Conservation (phyloP, 805 yeast species). For the Cyberlindnera lachancei region DNA sequence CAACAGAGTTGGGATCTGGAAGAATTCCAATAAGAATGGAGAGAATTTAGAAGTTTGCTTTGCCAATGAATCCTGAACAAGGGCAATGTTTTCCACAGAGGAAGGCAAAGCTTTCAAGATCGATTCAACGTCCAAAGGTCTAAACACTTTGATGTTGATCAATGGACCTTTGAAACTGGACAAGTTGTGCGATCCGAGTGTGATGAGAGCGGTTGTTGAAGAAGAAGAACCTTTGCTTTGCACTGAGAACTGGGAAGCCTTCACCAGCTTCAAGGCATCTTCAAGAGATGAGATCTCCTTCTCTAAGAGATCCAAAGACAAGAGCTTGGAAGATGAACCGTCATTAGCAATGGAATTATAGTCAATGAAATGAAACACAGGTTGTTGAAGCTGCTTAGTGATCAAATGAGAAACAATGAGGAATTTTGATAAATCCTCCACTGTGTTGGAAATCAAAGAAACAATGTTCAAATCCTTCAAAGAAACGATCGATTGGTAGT, state of each 20-base stretch:
- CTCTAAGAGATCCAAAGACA: constrained; percentile 12
- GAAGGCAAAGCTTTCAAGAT: constrained; percentile 39
- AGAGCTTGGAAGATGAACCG: constrained; percentile 5
- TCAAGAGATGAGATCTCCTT: constrained; percentile 24
- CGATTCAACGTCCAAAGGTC: constrained; percentile 36
- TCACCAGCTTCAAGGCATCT: constrained; percentile 25
- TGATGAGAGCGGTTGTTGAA: constrained; percentile 45
- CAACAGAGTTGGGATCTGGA: constrained; percentile 46
- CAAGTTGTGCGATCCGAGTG: constrained; percentile 7
- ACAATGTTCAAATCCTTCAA: constrained; percentile 63
- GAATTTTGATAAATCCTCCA: constrained; percentile 44
- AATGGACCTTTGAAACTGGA: constrained; percentile 23
- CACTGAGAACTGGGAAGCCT: constrained; percentile 23
- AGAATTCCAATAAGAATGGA: constrained; percentile 69
- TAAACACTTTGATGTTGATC: constrained; percentile 63
- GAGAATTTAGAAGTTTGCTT: constrained; percentile 41
- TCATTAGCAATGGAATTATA: constrained; percentile 10
- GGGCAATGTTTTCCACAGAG: constrained; percentile 45
- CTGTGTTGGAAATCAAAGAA: constrained; percentile 58
- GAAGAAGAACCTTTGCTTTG: constrained; percentile 35
- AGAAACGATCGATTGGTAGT: constrained; percentile 63
- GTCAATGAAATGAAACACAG: constrained; percentile 69
- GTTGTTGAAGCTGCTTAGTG: constrained; percentile 38
- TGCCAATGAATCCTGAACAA: constrained; percentile 50
- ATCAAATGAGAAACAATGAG: constrained; percentile 53